Evolutionary conservation across 768 basidiomycete genomes (phyloP), one percentile per base, ranked within the genome.

Genomic region (Lactifluus pinguis): DNA sequence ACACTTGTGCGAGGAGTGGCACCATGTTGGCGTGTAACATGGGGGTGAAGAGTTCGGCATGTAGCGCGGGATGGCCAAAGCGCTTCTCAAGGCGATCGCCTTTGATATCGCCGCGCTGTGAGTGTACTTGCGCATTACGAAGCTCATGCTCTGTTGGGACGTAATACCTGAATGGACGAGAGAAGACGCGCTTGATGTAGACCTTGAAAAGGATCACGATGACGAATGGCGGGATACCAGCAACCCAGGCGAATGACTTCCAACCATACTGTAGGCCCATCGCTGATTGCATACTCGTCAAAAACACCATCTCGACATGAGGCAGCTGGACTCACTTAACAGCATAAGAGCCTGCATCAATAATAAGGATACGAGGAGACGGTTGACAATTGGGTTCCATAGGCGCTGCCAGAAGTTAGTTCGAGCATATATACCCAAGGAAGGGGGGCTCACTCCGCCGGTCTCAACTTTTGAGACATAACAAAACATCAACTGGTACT

Each of bases 401-500:
- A 95, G 76, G 19, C 92, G 87, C 91, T 93, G 67, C 6, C 30
- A 55, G 63, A 51, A 15, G 49, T 66, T 38, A 59, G 55, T 32
- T 36, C 55, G 49, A 41, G 5, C 4, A 10, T 4, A 47, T 47
- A 11, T 21, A 47, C 17, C 6, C 10, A 47, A 10, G 49, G 15
- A 17, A 45, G 1, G 42, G 7, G 54, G 5, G 81, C 89, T 65
- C 72, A 92, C 90, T 36, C 97, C 97, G 60, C 95, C 97, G 54
- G 87, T 91, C 74, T 99, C 97, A 14, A 93, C 89, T 63, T 85
- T 85, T 6, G 93, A 85, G 51, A 92, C 76, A 70, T 81, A 95
- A 59, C 95, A 92, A 72, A 95, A 98, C 85, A 98, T 93, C 53
- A 98, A 77, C 76, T 95, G 89, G 69, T 98, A 98, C 75, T 98